Base-by-base conservation (phyloP, 208 protist genomes). In the Phytomonas francai region DNA sequence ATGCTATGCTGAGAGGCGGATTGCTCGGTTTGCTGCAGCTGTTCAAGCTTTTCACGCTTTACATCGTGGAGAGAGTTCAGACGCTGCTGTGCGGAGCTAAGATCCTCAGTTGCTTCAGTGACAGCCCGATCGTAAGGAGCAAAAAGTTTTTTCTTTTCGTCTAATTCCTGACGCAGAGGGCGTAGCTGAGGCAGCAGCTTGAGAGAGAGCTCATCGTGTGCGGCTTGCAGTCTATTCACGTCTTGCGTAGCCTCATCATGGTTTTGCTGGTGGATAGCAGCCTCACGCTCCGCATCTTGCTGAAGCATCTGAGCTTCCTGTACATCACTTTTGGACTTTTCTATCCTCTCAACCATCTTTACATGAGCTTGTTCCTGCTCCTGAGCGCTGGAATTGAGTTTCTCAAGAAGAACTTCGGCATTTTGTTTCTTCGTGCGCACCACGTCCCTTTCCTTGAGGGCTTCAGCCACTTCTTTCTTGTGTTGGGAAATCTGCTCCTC, bases 161-260 rank as follows among this genome's bases (percentile, higher is more conserved):
- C 98, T 45, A 99, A 83, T 69, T 95, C 71, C 57, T 88, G 77
- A 33, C 97, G 93, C 22, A 99, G 79, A 2, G 87, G 81, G 0
- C 80, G 76, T 63, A 92, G 81, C 62, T 79, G 76, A 12, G 76
- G 81, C 31, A 96, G 84, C 36, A 98, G 83, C 14, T 74, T 70
- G 36, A 96, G 83, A 25, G 81, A 89, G 56, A 93, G 82, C 19
- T 73, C 67, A 8, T 92, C 82, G 63, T 97, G 82, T 70, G 91
- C 60, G 27, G 60, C 67, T 29, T 88, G 84, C 19, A 94, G 65
- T 58, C 79, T 71, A 27, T 33, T 28, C 16, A 64, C 70, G 5
- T 76, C 74, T 9, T 77, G 72, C 0, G 80, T 75, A 16, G 84
- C 81, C 70, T 97, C 88, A 16, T 92, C 77, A 34, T 94, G 61